Evolutionary conservation across 768 basidiomycete species (phyloP).

Genomic region (Paxillus involutus): DNA sequence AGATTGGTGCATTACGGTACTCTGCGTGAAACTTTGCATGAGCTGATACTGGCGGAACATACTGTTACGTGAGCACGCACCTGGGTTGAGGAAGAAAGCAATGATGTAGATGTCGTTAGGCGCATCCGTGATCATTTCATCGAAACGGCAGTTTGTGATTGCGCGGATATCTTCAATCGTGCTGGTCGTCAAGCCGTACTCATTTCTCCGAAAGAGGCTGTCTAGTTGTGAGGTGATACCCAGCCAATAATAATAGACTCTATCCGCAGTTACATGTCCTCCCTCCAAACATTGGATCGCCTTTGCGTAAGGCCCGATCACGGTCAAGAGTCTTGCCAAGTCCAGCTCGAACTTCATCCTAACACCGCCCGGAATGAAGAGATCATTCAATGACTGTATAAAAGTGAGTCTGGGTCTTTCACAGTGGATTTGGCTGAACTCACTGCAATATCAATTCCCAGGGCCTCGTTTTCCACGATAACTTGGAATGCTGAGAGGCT

Average conservation of each 20-base stretch:
- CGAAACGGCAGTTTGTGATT: slow-evolving; percentile 16
- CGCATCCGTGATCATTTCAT: slow-evolving; percentile 20
- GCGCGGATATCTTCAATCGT: slow-evolving; percentile 8
- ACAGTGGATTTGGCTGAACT: neutral
- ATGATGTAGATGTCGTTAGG: slow-evolving; percentile 19
- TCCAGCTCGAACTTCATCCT: slow-evolving; percentile 3
- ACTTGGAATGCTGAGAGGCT: slow-evolving; percentile 15
- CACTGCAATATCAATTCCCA: neutral
- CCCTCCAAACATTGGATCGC: slow-evolving; percentile 26
- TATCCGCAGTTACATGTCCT: slow-evolving; percentile 16
- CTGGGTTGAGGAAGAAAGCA: slow-evolving; percentile 24
- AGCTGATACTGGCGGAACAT: neutral
- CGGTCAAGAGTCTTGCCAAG: slow-evolving; percentile 2
- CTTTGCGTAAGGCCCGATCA: slow-evolving; percentile 17
- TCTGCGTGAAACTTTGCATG: neutral
- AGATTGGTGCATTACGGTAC: neutral
- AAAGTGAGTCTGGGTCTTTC: no score
- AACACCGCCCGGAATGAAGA: neutral
- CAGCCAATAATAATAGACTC: slow-evolving; percentile 27
- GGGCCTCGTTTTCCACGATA: neutral
- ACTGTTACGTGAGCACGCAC: slow-evolving; percentile 1
- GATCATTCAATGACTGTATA: neutral
- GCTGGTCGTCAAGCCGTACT: neutral
- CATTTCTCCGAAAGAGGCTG: slow-evolving; percentile 10
- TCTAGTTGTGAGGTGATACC: slow-evolving; percentile 12